Percentiles rank a stretch among this genome's conserved stretches.
phyloP scores from a whole-genome alignment of 2,329 filamentous ascomycete species.

The Geosmithia putterillii region DNA sequence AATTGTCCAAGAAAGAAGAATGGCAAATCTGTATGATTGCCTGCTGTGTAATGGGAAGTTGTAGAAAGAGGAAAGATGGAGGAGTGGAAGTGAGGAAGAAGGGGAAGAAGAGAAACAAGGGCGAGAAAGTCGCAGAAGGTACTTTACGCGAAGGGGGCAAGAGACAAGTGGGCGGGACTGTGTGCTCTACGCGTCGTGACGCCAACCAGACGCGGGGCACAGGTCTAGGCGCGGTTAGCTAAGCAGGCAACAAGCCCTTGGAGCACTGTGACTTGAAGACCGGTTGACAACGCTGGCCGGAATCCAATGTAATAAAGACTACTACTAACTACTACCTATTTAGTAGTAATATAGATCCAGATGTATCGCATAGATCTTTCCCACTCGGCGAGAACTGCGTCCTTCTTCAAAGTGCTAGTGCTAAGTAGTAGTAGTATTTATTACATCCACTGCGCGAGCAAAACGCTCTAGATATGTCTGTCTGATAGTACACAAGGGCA shows the following conservation, averaged over 20 bases:
- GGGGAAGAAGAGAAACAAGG: constrained; percentile 4
- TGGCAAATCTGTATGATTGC: not conserved
- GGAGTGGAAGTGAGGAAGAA: constrained; percentile 2
- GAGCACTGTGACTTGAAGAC: no score
- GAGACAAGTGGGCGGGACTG: constrained; percentile 1
- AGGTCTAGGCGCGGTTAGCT: not conserved
- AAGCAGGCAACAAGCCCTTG: not conserved
- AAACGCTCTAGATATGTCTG: no score
- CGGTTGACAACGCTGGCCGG: no score
- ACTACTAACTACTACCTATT: no score
- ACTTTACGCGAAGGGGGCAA: constrained; percentile 19
- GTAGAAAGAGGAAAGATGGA: not conserved
- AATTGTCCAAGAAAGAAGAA: not conserved
- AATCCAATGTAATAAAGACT: no score
- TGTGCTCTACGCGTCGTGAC: constrained; percentile 18
- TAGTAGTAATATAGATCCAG: no score
- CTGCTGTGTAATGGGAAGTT: not conserved
- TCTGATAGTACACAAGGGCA: no score
- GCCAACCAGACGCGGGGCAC: constrained; percentile 17
- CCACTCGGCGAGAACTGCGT: no score
- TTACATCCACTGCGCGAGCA: no score
- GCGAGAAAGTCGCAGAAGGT: constrained; percentile 6
- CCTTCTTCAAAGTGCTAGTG: no score
- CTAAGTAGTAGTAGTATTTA: no score
- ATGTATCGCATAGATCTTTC: no score